These are phyloP conservation scores for Picea glauca DNA, from an alignment of 75 land plant species.

Conservation along the genomic window DNA sequence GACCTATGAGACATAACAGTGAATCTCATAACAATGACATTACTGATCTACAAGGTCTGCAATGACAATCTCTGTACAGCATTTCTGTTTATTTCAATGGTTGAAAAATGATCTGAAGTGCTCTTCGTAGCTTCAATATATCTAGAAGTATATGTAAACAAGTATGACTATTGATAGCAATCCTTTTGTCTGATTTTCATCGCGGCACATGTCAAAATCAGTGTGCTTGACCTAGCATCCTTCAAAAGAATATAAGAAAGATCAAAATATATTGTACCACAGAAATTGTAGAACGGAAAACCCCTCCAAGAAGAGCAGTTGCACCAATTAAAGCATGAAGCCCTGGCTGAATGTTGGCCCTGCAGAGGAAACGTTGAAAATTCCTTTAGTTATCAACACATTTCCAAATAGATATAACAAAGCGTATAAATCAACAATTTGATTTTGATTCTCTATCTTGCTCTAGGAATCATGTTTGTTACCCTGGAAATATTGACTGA, in stretches of 20 bases:
- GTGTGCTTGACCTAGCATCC: not conserved
- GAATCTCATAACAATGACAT: not conserved
- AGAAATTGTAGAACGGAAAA: conserved; percentile 43
- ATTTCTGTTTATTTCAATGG: not conserved
- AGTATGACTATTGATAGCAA: not conserved
- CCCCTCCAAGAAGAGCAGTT: conserved; percentile 41
- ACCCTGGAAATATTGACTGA: conserved; percentile 28
- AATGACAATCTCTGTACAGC: not conserved
- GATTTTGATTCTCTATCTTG: not conserved
- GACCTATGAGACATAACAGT: not conserved
- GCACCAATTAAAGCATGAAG: conserved; percentile 48
- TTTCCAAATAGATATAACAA: not conserved
- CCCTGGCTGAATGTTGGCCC: conserved; percentile 42
- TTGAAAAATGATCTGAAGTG: not conserved
- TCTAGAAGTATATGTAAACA: not conserved
- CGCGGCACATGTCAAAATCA: not conserved
- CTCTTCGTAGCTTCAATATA: not conserved
- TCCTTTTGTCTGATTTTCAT: not conserved
- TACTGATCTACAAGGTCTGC: not conserved
- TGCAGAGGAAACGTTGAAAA: conserved; percentile 12
- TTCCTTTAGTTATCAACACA: not conserved
- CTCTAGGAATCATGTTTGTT: not conserved
- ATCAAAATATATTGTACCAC: conserved; percentile 19
- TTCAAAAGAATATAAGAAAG: not conserved
- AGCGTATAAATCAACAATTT: not conserved